These are phyloP conservation scores for Linnemannia elongata DNA, from an alignment of 192 early-diverging fungal species.

Conservation along the genomic window DNA sequence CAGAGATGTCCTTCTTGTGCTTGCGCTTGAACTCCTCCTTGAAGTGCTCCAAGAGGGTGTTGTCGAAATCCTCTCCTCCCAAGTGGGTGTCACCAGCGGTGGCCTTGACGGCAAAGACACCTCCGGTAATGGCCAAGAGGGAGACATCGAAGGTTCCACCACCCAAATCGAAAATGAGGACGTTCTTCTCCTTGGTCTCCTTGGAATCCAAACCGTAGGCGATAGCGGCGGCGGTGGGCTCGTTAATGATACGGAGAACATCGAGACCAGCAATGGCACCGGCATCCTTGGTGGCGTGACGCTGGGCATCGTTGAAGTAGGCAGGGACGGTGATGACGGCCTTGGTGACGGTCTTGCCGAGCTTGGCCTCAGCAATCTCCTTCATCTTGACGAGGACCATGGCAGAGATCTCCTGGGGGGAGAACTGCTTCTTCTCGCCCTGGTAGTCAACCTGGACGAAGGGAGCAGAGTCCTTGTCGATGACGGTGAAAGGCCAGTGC, in stretches of 20 bases:
- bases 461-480: slow-evolving; percentile 77
- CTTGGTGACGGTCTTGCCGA: slow-evolving; percentile 86
- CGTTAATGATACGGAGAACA: slow-evolving; percentile 92
- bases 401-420: slow-evolving; percentile 95
- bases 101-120: slow-evolving; percentile 86
- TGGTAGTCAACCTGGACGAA: slow-evolving; percentile 87
- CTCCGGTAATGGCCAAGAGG: slow-evolving; percentile 79
- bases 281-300: slow-evolving; percentile 93
- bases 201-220: slow-evolving; percentile 88
- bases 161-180: slow-evolving; percentile 87
- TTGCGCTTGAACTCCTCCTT: slow-evolving; percentile 91
- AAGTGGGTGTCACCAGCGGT: slow-evolving; percentile 88
- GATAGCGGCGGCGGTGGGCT: slow-evolving; percentile 90
- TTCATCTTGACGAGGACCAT: slow-evolving; percentile 96
- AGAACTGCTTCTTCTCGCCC: slow-evolving; percentile 85
- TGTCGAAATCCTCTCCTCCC: slow-evolving; percentile 88
- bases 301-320: slow-evolving; percentile 94
- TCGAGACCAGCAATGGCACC: slow-evolving; percentile 89
- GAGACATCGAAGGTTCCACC: slow-evolving; percentile 93
- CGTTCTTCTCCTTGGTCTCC: slow-evolving; percentile 79
- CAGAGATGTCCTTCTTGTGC: slow-evolving; percentile 83
- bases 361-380: slow-evolving; percentile 83
- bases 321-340: slow-evolving; percentile 97
- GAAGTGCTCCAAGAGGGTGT: slow-evolving; percentile 93
- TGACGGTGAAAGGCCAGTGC: slow-evolving; percentile 89